Base-by-base conservation (phyloP, 2,329 filamentous ascomycete genomes). In the Talaromyces albobiverticillius region DNA sequence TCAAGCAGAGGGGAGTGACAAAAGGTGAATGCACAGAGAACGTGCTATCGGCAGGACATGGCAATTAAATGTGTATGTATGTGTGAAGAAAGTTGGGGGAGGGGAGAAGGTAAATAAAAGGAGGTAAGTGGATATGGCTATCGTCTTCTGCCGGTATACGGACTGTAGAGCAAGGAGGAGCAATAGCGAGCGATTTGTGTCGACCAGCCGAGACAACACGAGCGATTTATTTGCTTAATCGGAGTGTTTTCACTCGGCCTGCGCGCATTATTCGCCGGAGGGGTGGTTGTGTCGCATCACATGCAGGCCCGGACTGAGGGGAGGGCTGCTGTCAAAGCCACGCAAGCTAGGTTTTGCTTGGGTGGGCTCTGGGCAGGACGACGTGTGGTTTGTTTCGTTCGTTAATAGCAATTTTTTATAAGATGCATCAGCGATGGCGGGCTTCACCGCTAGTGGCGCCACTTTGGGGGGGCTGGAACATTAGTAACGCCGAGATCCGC, bases 401-500 rank as follows among this genome's bases (percentile, higher is more conserved):
- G n/a, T n/a, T n/a, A n/a, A n/a, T n/a, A n/a, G n/a, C n/a, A n/a
- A n/a, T n/a, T n/a, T n/a, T n/a, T n/a, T n/a, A 43, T 34, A 42
- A 43, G 38, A 16, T 4, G 50, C 34, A n/a, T 16, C 25, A 9
- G 14, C 16, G 20, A 22, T 31, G 10, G 22, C 10, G 5, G 5
- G 10, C 5, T 10, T 29, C 26, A 29, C 26, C 26, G 26, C 26
- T 29, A 40, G 46, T 48, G 46, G 46, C 46, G 34, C 26, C n/a
- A n/a, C n/a, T n/a, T 6, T 11, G 22, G 6, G 34, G 47, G 16
- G 48, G 4, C 0, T 9, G 49, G 49, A 46, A 38, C 2, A 52
- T 26, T 13, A 2, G 57, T 67, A 64, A 57, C 31, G 56, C 67
- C 67, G 67, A 70, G 70, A 72, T 65, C 69, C 68, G 68, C 60